Evolutionary conservation across 2,329 filamentous ascomycete genomes (phyloP), one percentile per base, ranked within the genome.

Genomic region (Apiospora hydei): DNA sequence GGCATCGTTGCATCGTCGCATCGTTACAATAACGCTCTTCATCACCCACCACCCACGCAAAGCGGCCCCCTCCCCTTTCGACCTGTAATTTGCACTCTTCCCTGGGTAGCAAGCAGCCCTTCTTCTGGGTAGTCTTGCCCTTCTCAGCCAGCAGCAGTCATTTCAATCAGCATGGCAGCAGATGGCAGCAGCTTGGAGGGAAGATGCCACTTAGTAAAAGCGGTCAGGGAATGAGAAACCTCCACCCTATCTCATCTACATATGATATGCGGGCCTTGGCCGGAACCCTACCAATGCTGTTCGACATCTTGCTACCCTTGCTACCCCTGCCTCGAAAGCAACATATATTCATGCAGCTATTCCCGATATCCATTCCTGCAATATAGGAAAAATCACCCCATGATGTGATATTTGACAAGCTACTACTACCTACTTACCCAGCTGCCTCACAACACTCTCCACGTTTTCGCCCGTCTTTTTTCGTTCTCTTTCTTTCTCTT

Each of bases 241-340:
- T 41, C 57, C 57, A 64, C 57, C 34, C 57, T 41, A 41, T 64
- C 34, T 64, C 57, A 64, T n/a, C 34, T 41, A n/a, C n/a, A n/a
- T n/a, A 64, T 64, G 57, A 34, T 41, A 64, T 64, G 57, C 57
- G 34, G 57, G 57, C 18, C 57, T 64, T 21, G 49, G 34, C 18
- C 21, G 34, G 57, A n/a, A 41, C 57, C 34, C 57, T 41, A n/a
- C 57, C 34, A 64, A 14, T 38, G 18, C 8, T 21, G 34, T 16
- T 38, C 30, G 18, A 30, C 30, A 34, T 30, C 24, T 53, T 26
- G 14, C 44, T 47, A 6, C 34, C 30, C 26, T 3, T 30, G 26
- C 26, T 18, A 38, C 18, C 53, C 53, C 53, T 61, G 53, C 16
- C 30, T 38, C 18, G 7, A 21, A 4, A 18, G 18, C 6, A 21